These are phyloP conservation scores for Exophiala spinifera DNA, from an alignment of 2,329 filamentous ascomycete species.

Conservation along the genomic window DNA sequence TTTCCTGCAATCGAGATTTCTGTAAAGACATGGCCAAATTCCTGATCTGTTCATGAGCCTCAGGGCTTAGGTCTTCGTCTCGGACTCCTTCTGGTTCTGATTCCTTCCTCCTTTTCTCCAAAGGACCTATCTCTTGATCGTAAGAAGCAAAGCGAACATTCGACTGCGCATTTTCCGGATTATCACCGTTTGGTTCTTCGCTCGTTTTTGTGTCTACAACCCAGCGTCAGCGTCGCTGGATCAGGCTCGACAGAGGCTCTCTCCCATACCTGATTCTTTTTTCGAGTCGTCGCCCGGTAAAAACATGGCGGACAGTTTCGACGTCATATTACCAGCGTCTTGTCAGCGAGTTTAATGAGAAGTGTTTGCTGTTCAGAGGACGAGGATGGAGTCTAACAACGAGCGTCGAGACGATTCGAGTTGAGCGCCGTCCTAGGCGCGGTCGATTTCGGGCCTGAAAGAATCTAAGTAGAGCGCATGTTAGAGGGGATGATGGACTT, in stretches of 20 bases:
- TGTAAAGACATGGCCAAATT: constrained; percentile 71
- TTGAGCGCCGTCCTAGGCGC: not conserved
- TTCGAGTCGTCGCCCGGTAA: constrained; percentile 26
- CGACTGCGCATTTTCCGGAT: constrained; percentile 27
- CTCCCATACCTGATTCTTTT: constrained; percentile 21
- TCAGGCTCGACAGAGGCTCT: not conserved
- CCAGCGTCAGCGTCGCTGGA: constrained; percentile 8
- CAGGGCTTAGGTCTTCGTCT: constrained; percentile 35
- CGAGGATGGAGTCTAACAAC: constrained; percentile 21
- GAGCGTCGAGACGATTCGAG: constrained; percentile 6
- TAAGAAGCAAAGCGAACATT: constrained; percentile 70
- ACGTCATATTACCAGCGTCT: constrained; percentile 23
- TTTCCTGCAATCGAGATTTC: constrained; percentile 72
- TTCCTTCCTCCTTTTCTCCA: constrained; percentile 13
- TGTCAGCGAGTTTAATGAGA: not conserved
- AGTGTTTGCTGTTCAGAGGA: not conserved
- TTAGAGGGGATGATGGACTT: constrained; percentile 11
- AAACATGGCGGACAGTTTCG: constrained; percentile 27
- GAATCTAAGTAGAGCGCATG: constrained; percentile 12
- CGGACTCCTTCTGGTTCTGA: constrained; percentile 20
- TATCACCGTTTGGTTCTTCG: constrained; percentile 20
- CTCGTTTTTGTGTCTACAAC: constrained; percentile 33
- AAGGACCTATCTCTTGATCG: constrained; percentile 65
- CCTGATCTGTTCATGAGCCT: constrained; percentile 62
- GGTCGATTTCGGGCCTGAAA: constrained; percentile 6